These are phyloP conservation scores for Zopfia rhizophila DNA, from an alignment of 2,329 filamentous ascomycete genomes.

Conservation along the genomic window DNA sequence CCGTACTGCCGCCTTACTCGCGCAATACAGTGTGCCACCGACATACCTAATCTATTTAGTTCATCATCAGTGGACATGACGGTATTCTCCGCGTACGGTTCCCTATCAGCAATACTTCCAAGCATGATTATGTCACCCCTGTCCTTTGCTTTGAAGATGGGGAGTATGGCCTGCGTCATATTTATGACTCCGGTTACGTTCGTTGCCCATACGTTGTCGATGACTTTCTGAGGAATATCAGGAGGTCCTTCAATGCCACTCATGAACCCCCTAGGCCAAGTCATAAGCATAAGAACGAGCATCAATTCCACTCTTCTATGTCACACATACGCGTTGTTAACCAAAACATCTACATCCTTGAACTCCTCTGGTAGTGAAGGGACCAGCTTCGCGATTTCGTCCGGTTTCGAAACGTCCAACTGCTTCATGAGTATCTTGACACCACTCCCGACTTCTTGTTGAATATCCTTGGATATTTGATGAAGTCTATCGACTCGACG, in stretches of 20 bases:
- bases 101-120: slow-evolving; percentile 85
- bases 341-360: slow-evolving; percentile 82
- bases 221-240: slow-evolving; percentile 80
- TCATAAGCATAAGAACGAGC: too few species aligned
- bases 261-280: slow-evolving; percentile 77
- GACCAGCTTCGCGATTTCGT: slow-evolving; percentile 78
- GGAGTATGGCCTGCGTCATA: slow-evolving; percentile 89
- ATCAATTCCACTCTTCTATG: too few species aligned
- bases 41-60: slow-evolving; percentile 65
- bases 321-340: slow-evolving; percentile 99
- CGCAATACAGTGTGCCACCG: slow-evolving; percentile 88
- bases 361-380: slow-evolving; percentile 78
- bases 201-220: slow-evolving; percentile 84
- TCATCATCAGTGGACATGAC: slow-evolving; percentile 12
- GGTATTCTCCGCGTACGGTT: slow-evolving; percentile 82
- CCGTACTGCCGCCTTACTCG: slow-evolving; percentile 87
- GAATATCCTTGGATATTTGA: slow-evolving; percentile 77
- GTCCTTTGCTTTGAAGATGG: slow-evolving; percentile 74
- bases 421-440: slow-evolving; percentile 81
- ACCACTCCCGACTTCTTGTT: slow-evolving; percentile 74
- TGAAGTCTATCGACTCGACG: slow-evolving; percentile 79
- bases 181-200: slow-evolving; percentile 94
- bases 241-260: slow-evolving; percentile 85
- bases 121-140: slow-evolving; percentile 93
- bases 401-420: slow-evolving; percentile 83